A percentile compares a stretch with the other conserved stretches of the same genome.
These are phyloP conservation scores for Diospyros lotus DNA, from an alignment of 148 eudicot genomes.

Conservation along the genomic window DNA sequence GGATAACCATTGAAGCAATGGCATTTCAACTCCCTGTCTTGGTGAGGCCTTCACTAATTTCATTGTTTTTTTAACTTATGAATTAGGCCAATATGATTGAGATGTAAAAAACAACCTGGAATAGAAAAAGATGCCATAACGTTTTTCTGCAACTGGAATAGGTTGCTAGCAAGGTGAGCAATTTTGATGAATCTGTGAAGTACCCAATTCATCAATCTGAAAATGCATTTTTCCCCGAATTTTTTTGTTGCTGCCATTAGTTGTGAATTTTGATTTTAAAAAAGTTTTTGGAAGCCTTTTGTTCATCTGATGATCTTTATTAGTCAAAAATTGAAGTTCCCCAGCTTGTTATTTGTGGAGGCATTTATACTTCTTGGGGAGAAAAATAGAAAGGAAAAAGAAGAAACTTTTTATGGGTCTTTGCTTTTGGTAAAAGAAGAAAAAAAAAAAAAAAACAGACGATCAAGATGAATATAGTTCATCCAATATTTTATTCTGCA, in stretches of 20 bases:
- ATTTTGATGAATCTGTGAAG: background rate
- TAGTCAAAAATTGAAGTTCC: background rate
- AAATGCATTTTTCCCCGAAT: too few relatives aligned
- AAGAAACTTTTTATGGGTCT: too few relatives aligned
- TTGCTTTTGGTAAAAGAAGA: background rate
- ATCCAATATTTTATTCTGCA: too few relatives aligned
- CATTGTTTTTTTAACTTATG: background rate
- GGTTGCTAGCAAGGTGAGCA: background rate
- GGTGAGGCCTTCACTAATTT: constrained; percentile 32
- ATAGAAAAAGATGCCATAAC: background rate
- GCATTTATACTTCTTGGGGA: background rate
- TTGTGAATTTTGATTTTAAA: background rate
- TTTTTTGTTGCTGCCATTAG: background rate
- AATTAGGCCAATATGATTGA: background rate
- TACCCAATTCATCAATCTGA: too few relatives aligned
- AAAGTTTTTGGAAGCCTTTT: background rate
- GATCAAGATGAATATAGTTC: background rate
- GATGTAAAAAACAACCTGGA: background rate
- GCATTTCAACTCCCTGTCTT: constrained; percentile 87
- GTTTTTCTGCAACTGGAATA: background rate
- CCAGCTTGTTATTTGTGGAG: background rate
- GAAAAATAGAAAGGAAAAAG: background rate
- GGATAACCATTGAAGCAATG: constrained; percentile 96
- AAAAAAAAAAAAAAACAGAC: background rate
- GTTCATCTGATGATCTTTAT: background rate